Evolutionary conservation across 78 protist species (phyloP).

Genomic region (Goniomonas avonlea): DNA sequence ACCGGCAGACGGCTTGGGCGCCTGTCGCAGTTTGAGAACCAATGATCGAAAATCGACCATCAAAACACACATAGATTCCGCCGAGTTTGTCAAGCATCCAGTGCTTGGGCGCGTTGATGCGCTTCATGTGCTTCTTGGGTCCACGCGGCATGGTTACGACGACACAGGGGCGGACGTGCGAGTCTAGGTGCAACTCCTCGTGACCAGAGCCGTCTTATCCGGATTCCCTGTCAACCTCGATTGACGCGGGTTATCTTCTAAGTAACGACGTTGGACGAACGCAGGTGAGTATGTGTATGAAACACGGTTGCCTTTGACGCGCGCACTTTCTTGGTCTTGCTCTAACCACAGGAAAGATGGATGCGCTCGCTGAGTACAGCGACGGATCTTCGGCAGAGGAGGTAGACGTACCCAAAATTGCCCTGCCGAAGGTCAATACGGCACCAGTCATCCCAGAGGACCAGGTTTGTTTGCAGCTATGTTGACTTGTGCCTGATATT

Average conservation of each 20-base stretch:
- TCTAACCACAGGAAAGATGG: too few species aligned
- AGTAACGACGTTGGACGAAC: neutral
- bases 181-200: neutral
- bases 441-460: too few species aligned
- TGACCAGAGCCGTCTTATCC: neutral
- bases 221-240: too few species aligned
- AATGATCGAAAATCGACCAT: neutral
- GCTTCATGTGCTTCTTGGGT: constrained; percentile 95
- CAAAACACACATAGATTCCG: constrained; percentile 70
- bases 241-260: neutral
- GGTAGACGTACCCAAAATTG: too few species aligned
- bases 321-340: too few species aligned
- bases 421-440: too few species aligned
- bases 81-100: constrained; percentile 98
- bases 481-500: too few species aligned
- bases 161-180: neutral
- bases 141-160: constrained; percentile 58
- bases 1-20: constrained; percentile 93
- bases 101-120: constrained; percentile 92
- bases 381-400: too few species aligned
- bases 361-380: too few species aligned
- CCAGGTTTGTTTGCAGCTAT: too few species aligned
- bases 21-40: constrained; percentile 31
- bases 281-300: too few species aligned
- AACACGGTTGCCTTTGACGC: too few species aligned